Evolutionary conservation across 768 basidiomycete genomes (phyloP).

Genomic region (Lanmaoa rubissima): DNA sequence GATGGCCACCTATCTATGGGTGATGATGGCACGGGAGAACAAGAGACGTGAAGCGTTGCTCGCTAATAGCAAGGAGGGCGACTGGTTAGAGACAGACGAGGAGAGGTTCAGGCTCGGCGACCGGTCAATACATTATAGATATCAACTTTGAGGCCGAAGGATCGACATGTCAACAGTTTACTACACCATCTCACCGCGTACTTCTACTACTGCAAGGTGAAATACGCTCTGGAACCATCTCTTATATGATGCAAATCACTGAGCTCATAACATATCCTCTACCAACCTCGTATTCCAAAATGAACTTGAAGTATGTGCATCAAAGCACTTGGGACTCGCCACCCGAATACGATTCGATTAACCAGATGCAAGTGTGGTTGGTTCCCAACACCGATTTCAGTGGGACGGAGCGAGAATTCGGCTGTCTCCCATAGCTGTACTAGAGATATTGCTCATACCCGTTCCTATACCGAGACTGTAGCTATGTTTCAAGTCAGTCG

Average conservation of each 20-base stretch:
- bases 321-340: neutral
- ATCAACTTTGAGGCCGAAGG: slow-evolving; percentile 22
- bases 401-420: too few relatives aligned
- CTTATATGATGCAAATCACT: neutral
- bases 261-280: neutral
- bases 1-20: slow-evolving; percentile 44
- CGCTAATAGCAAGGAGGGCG: slow-evolving; percentile 12
- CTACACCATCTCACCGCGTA: neutral
- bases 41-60: slow-evolving; percentile 36
- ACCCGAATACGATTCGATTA: neutral
- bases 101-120: slow-evolving; percentile 29
- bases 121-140: slow-evolving; percentile 29
- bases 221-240: neutral
- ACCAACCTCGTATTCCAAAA: neutral
- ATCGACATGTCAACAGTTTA: neutral
- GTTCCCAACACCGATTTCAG: neutral
- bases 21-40: slow-evolving; percentile 52
- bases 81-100: slow-evolving; percentile 16
- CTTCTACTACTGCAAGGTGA: neutral
- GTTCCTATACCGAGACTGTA: neutral
- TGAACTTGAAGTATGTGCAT: neutral
- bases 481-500: neutral
- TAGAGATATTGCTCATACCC: too few relatives aligned
- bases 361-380: neutral
- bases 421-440: too few relatives aligned